Evolutionary conservation across 2,329 filamentous ascomycete genomes (phyloP).

Genomic region (Colletotrichum tabaci): DNA sequence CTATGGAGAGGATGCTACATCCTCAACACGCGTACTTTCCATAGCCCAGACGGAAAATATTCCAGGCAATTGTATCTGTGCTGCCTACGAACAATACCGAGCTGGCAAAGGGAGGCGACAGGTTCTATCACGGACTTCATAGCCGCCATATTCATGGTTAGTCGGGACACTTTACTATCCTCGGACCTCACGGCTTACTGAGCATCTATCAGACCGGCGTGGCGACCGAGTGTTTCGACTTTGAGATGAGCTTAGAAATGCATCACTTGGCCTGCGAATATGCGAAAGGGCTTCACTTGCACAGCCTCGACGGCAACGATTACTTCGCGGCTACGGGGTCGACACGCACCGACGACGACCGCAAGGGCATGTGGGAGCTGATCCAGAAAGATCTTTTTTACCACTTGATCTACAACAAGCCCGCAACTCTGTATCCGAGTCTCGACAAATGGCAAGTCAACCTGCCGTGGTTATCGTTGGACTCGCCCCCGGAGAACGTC

Average conservation of each 20-base stretch:
- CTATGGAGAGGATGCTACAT: conserved; percentile 49
- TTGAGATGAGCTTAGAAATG: conserved; percentile 50
- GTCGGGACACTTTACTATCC: not conserved
- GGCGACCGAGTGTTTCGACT: conserved; percentile 51
- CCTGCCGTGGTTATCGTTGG: conserved; percentile 50
- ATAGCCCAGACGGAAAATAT: conserved; percentile 43
- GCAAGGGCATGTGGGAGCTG: conserved; percentile 51
- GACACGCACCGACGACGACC: conserved; percentile 44
- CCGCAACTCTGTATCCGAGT: conserved; percentile 46
- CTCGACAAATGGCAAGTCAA: conserved; percentile 51
- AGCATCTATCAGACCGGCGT: conserved; percentile 45
- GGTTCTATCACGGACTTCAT: conserved; percentile 50
- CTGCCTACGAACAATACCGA: conserved; percentile 49
- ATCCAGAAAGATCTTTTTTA: conserved; percentile 53
- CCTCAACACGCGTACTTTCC: conserved; percentile 12
- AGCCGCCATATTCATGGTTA: conserved; percentile 50
- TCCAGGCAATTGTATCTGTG: conserved; percentile 48
- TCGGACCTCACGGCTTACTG: rapidly evolving
- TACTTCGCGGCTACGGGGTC: conserved; percentile 24
- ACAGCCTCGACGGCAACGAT: conserved; percentile 49
- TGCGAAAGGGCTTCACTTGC: conserved; percentile 50
- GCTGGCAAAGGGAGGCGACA: conserved; percentile 50
- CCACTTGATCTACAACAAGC: conserved; percentile 50
- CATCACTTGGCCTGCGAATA: conserved; percentile 51
- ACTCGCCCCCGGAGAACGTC: conserved; percentile 42